These are phyloP conservation scores for Tympanopsis confertula DNA, from an alignment of 2,329 filamentous ascomycete species.

Conservation along the genomic window DNA sequence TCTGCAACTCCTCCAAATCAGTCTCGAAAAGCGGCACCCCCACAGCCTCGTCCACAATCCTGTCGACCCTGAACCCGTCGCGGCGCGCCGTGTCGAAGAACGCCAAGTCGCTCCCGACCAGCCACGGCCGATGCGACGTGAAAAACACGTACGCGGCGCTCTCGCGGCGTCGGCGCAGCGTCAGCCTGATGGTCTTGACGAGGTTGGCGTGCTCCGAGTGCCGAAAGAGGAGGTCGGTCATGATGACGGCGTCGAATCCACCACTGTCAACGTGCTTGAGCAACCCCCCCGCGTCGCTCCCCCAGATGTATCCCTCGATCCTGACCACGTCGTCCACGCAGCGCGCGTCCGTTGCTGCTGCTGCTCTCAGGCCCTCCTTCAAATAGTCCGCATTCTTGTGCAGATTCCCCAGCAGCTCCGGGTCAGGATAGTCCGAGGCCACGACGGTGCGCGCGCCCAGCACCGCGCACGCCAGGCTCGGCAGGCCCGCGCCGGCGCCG, in stretches of 20 bases:
- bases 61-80: constrained; percentile 64
- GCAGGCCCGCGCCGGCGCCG: constrained; percentile 77
- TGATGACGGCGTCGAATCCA: constrained; percentile 67
- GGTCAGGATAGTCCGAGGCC: constrained; percentile 81
- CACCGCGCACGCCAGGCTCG: constrained; percentile 65
- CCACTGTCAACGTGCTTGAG: constrained; percentile 23
- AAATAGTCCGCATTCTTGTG: constrained; percentile 55
- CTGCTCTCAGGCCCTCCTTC: constrained; percentile 22
- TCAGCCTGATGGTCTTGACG: constrained; percentile 57
- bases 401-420: constrained; percentile 71
- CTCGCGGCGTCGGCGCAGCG: constrained; percentile 40
- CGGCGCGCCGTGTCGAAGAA: constrained; percentile 72
- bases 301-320: constrained; percentile 75
- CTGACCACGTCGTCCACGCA: constrained; percentile 27
- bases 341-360: constrained; percentile 8
- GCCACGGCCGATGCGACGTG: constrained; percentile 85
- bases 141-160: constrained; percentile 78
- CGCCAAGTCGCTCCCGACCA: constrained; percentile 69
- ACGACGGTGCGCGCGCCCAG: constrained; percentile 62
- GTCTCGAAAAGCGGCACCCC: constrained; percentile 81
- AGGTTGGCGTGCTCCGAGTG: constrained; percentile 77
- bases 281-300: constrained; percentile 47
- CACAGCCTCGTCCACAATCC: constrained; percentile 71
- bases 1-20: constrained; percentile 73
- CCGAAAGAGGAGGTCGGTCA: constrained; percentile 84